These are phyloP conservation scores for Malus hybrid DNA, from an alignment of 331 rosid species.

Conservation along the genomic window DNA sequence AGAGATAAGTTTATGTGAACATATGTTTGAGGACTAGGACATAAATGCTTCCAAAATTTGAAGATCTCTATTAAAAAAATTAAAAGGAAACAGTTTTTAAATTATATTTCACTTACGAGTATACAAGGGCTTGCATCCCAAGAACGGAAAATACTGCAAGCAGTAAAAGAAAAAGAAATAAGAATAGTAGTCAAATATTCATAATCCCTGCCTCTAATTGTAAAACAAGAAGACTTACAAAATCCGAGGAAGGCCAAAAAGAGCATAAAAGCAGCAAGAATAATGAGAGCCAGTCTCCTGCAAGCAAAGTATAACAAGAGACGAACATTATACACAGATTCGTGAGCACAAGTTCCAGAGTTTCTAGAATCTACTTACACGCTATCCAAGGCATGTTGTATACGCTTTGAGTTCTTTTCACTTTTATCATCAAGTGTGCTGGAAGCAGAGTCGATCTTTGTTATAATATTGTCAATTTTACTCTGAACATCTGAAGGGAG, in stretches of 20 bases:
- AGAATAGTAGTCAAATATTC: neutral
- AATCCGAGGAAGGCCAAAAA: slow-evolving; percentile 46
- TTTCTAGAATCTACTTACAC: slow-evolving; percentile 23
- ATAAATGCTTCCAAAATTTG: neutral
- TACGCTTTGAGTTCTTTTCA: slow-evolving; percentile 9
- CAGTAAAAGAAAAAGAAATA: neutral
- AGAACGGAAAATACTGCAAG: slow-evolving; percentile 52
- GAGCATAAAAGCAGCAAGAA: slow-evolving; percentile 40
- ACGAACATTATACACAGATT: neutral
- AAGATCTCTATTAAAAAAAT: neutral
- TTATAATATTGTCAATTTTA: slow-evolving; percentile 23
- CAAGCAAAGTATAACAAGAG: slow-evolving; percentile 11
- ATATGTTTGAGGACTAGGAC: neutral
- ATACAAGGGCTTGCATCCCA: slow-evolving; percentile 38
- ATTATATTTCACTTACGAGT: slow-evolving; percentile 32
- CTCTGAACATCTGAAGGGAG: slow-evolving; percentile 39
- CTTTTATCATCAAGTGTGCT: slow-evolving; percentile 13
- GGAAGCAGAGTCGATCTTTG: slow-evolving; percentile 19
- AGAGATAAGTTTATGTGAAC: neutral
- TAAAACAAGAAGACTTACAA: slow-evolving; percentile 26
- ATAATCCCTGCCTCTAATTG: neutral
- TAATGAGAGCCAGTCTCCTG: slow-evolving; percentile 36
- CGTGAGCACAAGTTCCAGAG: neutral
- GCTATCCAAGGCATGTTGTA: slow-evolving; percentile 14
- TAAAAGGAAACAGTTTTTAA: neutral